Percentiles rank a stretch among this genome's conserved stretches.
Evolutionary conservation across 2,329 filamentous ascomycete genomes (phyloP).

Genomic region (Hymenoscyphus occultus): DNA sequence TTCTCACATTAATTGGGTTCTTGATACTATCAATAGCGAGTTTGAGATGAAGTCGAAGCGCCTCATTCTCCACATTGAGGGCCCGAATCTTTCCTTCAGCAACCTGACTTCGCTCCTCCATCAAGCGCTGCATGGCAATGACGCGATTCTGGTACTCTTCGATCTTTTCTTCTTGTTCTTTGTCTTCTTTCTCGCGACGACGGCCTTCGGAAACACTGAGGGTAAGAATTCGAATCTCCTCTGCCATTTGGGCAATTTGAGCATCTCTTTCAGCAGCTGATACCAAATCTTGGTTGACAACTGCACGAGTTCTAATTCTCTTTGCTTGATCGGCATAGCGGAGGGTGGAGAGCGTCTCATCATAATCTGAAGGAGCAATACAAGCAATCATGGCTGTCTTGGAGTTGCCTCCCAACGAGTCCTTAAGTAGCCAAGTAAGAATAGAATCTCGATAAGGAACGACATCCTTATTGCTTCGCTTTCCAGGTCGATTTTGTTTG

Average conservation of each 20-base stretch:
- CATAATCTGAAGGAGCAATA: constrained; percentile 92
- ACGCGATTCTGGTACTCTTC: constrained; percentile 96
- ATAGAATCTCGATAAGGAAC: constrained; percentile 93
- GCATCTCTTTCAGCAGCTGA: constrained; percentile 90
- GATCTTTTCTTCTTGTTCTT: constrained; percentile 70
- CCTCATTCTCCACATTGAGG: constrained; percentile 86
- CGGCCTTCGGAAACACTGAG: constrained; percentile 65
- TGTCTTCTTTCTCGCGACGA: constrained; percentile 70
- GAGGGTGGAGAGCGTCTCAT: constrained; percentile 92
- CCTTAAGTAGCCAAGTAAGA: constrained; percentile 83
- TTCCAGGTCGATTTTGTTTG: constrained; percentile 57
- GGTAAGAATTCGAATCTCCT: constrained; percentile 86
- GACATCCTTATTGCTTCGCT: constrained; percentile 62
- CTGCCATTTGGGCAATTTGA: constrained; percentile 90
- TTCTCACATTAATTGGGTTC: constrained; percentile 72
- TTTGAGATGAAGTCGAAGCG: constrained; percentile 80
- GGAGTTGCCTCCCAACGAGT: constrained; percentile 91
- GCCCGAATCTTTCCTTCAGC: constrained; percentile 92
- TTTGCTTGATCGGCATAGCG: constrained; percentile 98
- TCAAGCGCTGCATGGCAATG: constrained; percentile 83
- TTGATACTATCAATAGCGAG: constrained; percentile 82
- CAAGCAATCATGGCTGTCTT: constrained; percentile 99
- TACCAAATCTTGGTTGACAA: constrained; percentile 93
- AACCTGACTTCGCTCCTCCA: constrained; percentile 90
- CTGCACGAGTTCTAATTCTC: constrained; percentile 88